Evolutionary conservation across 169 alveolate species (phyloP).

Genomic region (Besnoitia besnoiti): DNA sequence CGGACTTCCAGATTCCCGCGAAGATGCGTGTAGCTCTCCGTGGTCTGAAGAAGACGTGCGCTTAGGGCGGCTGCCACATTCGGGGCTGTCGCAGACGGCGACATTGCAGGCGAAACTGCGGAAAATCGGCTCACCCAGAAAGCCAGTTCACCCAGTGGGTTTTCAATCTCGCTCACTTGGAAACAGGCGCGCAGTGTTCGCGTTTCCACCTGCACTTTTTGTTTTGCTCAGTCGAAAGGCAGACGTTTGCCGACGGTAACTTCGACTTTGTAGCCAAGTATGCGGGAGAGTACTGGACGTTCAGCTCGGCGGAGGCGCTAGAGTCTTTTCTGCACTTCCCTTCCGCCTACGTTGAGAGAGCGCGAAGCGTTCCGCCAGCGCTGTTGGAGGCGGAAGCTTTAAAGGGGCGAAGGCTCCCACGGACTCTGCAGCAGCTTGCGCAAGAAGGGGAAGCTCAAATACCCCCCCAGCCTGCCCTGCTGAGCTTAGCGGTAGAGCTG

Average conservation of each 20-base stretch:
- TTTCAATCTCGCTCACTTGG: too few species aligned
- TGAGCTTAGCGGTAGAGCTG: constrained; percentile 5
- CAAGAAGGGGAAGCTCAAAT: background rate
- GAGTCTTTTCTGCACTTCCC: background rate
- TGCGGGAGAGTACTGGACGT: background rate
- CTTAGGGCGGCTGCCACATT: too few species aligned
- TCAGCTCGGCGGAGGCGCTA: background rate
- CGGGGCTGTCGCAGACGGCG: too few species aligned
- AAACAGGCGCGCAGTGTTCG: too few species aligned
- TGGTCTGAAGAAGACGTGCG: too few species aligned
- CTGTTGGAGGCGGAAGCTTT: background rate
- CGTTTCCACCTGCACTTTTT: too few species aligned
- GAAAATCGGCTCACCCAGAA: too few species aligned
- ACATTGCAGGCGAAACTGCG: too few species aligned
- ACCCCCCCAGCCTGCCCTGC: background rate
- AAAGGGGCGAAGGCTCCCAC: background rate
- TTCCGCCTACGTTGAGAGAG: background rate
- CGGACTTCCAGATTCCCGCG: too few species aligned
- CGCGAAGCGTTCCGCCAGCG: background rate
- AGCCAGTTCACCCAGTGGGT: too few species aligned
- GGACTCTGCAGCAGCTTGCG: background rate
- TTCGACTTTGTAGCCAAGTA: background rate
- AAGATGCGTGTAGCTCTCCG: too few species aligned
- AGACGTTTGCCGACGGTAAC: background rate
- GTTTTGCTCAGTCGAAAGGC: background rate